These are phyloP conservation scores for Malus sylvestris DNA, from an alignment of 306 rosid genomes.

Conservation along the genomic window DNA sequence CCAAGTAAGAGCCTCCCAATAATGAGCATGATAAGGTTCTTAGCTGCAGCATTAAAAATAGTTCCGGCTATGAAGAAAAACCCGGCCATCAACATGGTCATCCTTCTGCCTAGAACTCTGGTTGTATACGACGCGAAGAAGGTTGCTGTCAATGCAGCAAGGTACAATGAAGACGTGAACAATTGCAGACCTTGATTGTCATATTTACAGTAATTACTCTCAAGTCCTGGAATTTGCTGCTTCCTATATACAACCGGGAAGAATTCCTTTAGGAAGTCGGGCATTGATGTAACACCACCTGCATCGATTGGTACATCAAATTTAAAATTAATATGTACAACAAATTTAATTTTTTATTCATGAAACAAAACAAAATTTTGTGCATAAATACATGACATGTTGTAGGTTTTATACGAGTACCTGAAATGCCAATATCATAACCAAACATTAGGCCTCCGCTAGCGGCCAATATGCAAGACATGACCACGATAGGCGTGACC, in stretches of 20 bases:
- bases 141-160: conserved; percentile 22
- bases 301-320: background rate
- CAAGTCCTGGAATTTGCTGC: background rate
- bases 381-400: background rate
- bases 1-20: conserved; percentile 60
- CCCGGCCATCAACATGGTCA: conserved; percentile 61
- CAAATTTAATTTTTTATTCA: background rate
- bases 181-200: conserved; percentile 18
- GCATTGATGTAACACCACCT: conserved; percentile 35
- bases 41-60: conserved; percentile 43
- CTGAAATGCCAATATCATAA: conserved; percentile 56
- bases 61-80: conserved; percentile 43
- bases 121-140: conserved; percentile 28
- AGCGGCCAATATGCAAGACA: conserved; percentile 52
- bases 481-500: conserved; percentile 35
- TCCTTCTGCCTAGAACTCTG: conserved; percentile 36
- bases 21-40: conserved; percentile 49
- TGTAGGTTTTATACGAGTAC: background rate
- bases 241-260: conserved; percentile 16
- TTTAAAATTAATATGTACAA: background rate
- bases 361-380: background rate
- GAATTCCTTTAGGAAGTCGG: conserved; percentile 18
- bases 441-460: conserved; percentile 68
- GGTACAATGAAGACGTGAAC: conserved; percentile 29
- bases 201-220: conserved; percentile 32